phyloP scores from a whole-genome alignment of 169 alveolate genomes.

The Cryptosporidium bovis region DNA sequence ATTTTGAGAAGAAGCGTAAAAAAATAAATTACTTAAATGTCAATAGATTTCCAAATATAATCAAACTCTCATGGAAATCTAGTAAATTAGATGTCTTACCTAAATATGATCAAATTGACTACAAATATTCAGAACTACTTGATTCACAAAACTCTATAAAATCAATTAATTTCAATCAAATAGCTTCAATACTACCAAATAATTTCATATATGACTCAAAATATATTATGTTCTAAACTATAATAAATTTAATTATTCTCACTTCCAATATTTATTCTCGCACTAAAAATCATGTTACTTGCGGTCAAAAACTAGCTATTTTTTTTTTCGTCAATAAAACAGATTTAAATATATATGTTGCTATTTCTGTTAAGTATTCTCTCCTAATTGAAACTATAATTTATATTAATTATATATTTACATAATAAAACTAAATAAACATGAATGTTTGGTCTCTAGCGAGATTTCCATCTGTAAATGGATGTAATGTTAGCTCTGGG shows the following conservation, averaged over 20 bases:
- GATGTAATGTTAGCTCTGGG: constrained; percentile 8
- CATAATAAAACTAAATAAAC: not conserved
- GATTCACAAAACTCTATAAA: not conserved
- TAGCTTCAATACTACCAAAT: constrained; percentile 24
- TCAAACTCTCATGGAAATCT: constrained; percentile 57
- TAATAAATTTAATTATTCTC: not conserved
- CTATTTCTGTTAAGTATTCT: too few relatives aligned
- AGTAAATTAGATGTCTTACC: constrained; percentile 14
- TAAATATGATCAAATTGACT: not conserved
- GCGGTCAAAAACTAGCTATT: too few relatives aligned
- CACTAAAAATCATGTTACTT: too few relatives aligned
- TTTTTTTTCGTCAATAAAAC: too few relatives aligned
- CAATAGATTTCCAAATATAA: constrained; percentile 11
- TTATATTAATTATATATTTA: not conserved
- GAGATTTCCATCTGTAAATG: constrained; percentile 37
- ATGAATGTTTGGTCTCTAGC: constrained; percentile 63
- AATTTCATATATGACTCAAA: not conserved
- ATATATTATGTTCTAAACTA: constrained; percentile 6
- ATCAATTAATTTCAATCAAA: not conserved
- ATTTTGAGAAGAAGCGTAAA: not conserved
- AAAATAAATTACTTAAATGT: constrained; percentile 16
- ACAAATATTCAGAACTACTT: not conserved
- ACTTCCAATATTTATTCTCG: not conserved
- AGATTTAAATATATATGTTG: too few relatives aligned
- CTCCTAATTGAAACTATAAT: not conserved